Conservation (phyloP, 352 stramenopile genomes). For the Pythium grandisporangium region DNA sequence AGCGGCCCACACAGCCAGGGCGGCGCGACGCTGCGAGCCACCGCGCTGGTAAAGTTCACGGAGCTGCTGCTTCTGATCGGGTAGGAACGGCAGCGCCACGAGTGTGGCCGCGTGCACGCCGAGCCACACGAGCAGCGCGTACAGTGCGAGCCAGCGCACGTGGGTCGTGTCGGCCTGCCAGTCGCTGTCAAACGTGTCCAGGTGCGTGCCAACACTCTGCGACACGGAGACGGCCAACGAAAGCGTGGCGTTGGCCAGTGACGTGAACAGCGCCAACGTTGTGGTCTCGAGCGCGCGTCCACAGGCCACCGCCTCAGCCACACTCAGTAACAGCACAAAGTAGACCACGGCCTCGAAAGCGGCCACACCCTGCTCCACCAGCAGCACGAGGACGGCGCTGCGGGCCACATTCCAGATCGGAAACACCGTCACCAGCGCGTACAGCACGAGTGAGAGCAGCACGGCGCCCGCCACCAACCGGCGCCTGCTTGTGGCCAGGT, state of each 20-base stretch:
- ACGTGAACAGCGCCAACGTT: conserved; percentile 41
- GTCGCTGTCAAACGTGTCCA: conserved; percentile 52
- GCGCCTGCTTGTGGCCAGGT: conserved; percentile 26
- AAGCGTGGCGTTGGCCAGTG: conserved; percentile 38
- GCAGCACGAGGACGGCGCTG: conserved; percentile 26
- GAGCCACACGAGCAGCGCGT: conserved; percentile 32
- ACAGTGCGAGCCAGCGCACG: conserved; percentile 32
- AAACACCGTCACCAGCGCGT: conserved; percentile 33
- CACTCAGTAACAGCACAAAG: conserved; percentile 36
- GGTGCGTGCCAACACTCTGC: conserved; percentile 47
- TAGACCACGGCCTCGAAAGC: conserved; percentile 43
- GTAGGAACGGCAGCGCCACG: conserved; percentile 26
- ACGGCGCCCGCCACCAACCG: conserved; percentile 23
- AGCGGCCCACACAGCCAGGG: conserved; percentile 18
- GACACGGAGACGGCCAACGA: conserved; percentile 49
- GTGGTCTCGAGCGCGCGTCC: conserved; percentile 35
- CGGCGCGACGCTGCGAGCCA: conserved; percentile 5
- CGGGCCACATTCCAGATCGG: conserved; percentile 49
- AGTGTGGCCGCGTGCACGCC: conserved; percentile 25
- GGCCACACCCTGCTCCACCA: conserved; percentile 39
- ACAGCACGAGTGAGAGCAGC: conserved; percentile 21
- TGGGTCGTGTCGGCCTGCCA: conserved; percentile 29
- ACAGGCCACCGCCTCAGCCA: conserved; percentile 32
- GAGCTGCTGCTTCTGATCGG: conserved; percentile 23
- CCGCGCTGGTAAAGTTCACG: conserved; percentile 17